Evolutionary conservation across 257 asterid genomes (phyloP).

Genomic region (Solanum chmielewskii): DNA sequence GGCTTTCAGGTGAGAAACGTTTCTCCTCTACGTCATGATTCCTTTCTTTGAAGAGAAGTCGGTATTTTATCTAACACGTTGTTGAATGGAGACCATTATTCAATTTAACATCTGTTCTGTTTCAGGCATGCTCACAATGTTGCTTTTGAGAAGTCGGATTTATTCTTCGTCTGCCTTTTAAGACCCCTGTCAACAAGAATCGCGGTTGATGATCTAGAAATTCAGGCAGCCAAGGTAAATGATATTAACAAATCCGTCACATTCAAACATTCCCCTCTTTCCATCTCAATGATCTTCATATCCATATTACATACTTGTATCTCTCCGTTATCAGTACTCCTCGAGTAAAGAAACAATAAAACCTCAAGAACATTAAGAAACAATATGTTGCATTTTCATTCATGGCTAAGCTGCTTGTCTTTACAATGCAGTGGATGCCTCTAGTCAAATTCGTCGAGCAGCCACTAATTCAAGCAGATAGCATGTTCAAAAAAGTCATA

Average conservation of each 20-base stretch:
- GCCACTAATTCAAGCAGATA: constrained; percentile 63
- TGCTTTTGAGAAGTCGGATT: constrained; percentile 71
- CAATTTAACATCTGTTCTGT: neutral
- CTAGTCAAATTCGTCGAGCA: constrained; percentile 56
- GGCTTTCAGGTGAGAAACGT: constrained; percentile 59
- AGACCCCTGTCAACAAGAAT: constrained; percentile 49
- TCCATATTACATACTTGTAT: neutral
- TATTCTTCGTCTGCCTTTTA: constrained; percentile 76
- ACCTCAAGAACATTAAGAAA: neutral
- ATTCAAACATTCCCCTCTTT: neutral
- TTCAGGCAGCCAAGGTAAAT: constrained; percentile 74
- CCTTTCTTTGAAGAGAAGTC: neutral
- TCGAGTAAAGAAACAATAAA: neutral
- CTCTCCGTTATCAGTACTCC: constrained; percentile 18
- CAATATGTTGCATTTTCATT: neutral
- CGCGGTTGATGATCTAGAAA: constrained; percentile 59
- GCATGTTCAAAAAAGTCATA: constrained; percentile 65
- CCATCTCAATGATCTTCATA: neutral
- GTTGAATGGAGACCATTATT: neutral
- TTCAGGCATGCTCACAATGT: constrained; percentile 74
- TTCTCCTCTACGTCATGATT: neutral
- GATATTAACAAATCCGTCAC: neutral
- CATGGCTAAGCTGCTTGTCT: neutral
- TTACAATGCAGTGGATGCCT: constrained; percentile 63
- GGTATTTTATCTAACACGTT: neutral